phyloP scores from a whole-genome alignment of 2,329 filamentous ascomycete species.

The Cladosporium oxysporum region DNA sequence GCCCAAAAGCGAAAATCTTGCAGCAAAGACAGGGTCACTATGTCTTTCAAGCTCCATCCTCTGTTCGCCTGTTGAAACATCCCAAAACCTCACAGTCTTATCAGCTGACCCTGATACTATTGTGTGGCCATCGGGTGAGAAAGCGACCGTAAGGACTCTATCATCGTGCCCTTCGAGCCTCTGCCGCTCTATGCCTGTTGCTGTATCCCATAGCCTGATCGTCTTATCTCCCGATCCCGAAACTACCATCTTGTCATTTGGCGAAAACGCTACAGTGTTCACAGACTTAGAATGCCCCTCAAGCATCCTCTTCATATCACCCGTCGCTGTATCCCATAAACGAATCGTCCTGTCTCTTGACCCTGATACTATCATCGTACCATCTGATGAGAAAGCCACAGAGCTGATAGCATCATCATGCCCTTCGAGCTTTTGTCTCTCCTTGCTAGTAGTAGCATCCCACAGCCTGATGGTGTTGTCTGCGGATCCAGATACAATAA shows the following conservation, averaged over 20 bases:
- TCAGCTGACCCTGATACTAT: neutral
- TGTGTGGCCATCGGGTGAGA: neutral
- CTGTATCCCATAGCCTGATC: neutral
- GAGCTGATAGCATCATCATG: neutral
- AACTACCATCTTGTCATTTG: neutral
- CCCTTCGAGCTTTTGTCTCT: neutral
- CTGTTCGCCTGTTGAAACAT: neutral
- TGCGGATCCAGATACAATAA: neutral
- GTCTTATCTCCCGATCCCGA: neutral
- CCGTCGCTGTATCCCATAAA: neutral
- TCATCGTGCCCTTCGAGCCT: neutral
- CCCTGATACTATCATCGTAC: neutral
- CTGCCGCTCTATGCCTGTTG: neutral
- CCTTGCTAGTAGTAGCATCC: neutral
- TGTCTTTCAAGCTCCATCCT: neutral
- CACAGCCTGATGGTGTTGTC: constrained; percentile 18
- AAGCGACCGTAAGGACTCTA: neutral
- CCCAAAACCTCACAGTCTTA: neutral
- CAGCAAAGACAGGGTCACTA: neutral
- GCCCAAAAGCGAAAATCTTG: neutral
- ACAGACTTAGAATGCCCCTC: neutral
- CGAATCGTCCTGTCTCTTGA: neutral
- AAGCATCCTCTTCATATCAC: neutral
- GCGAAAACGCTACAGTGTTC: neutral
- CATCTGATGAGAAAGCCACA: neutral